A percentile compares a stretch with the other conserved stretches of the same genome.
Conservation (phyloP, 2,329 filamentous ascomycete genomes). For the Pestalotiopsis sp. region DNA sequence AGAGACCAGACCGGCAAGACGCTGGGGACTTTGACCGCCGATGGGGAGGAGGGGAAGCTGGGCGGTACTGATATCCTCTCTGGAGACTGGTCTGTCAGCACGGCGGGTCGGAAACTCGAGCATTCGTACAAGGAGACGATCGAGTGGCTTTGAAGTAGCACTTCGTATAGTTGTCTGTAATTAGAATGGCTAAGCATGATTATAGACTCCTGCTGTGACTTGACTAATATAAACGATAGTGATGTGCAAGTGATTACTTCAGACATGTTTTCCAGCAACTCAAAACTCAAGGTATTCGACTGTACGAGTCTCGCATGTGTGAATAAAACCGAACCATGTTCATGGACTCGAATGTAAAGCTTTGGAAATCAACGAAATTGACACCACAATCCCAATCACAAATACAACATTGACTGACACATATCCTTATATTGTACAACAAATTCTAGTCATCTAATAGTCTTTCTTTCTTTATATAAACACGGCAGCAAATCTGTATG, state of each 20-base stretch:
- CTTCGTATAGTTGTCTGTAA: neutral
- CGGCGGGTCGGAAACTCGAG: slow-evolving; percentile 23
- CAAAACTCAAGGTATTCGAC: too few relatives aligned
- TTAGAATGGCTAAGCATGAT: neutral
- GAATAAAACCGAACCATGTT: too few relatives aligned
- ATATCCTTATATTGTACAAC: neutral
- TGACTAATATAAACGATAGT: neutral
- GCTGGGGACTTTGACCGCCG: slow-evolving; percentile 43
- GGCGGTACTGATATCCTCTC: slow-evolving; percentile 40
- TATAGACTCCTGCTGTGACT: neutral
- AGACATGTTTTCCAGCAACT: neutral
- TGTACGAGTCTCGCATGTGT: too few relatives aligned
- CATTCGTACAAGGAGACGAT: slow-evolving; percentile 23
- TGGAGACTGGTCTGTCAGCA: slow-evolving; percentile 32
- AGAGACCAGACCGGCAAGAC: slow-evolving; percentile 44
- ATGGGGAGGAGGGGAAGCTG: slow-evolving; percentile 38
- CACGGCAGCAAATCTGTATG: neutral
- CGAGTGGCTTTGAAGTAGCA: slow-evolving; percentile 21
- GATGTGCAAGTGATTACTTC: neutral
- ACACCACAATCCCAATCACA: neutral
- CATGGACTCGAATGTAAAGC: too few relatives aligned
- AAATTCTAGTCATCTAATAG: neutral
- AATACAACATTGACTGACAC: neutral
- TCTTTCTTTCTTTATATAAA: neutral
- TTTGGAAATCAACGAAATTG: too few relatives aligned